Evolutionary conservation across 495 filamentous ascomycete genomes (phyloP), one percentile per base, ranked within the genome.

Genomic region (Daldinia childiae): DNA sequence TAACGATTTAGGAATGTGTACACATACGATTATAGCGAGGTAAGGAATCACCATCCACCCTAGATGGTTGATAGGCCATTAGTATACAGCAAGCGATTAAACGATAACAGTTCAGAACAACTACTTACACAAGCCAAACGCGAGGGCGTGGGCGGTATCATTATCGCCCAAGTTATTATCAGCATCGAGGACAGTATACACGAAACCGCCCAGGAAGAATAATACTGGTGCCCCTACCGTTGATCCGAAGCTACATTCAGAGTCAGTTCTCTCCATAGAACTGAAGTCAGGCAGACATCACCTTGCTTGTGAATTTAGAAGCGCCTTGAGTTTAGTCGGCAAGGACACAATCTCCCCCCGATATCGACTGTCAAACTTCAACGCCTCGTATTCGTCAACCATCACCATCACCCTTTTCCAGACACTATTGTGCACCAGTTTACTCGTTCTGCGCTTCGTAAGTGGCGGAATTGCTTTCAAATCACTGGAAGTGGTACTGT

Each of bases 111-210:
- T 0, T 64, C 61, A 38, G 72, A 54, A 6, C 32, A 70, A 58
- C 17, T 59, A 79, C 73, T 79, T 77, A 80, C 83, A 86, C 41
- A 83, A 74, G 11, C 84, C 84, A 64, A 84, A 84, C 3, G 84
- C 83, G 4, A 86, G 68, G 1, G 82, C 74, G 27, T 80, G 74
- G 5, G 83, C 77, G 0, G 82, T 80, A 60, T 82, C 79, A 4
- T 82, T 78, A 55, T 85, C 79, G 3, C 82, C 82, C 0, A 79
- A 21, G n/a, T 70, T 68, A n/a, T 64, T 75, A 14, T 62, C 64
- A 7, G 78, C 62, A 56, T 82, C 80, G 8, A 83, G 59, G 17
- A 85, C 66, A 2, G 76, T 79, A 51, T 81, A 82, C 1, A 82
- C 43, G 41, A 85, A 86, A 0, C 80, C 73, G 2, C 83, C 83